Conservation (phyloP, 148 eudicot genomes). For the Rhododendron vialii region DNA sequence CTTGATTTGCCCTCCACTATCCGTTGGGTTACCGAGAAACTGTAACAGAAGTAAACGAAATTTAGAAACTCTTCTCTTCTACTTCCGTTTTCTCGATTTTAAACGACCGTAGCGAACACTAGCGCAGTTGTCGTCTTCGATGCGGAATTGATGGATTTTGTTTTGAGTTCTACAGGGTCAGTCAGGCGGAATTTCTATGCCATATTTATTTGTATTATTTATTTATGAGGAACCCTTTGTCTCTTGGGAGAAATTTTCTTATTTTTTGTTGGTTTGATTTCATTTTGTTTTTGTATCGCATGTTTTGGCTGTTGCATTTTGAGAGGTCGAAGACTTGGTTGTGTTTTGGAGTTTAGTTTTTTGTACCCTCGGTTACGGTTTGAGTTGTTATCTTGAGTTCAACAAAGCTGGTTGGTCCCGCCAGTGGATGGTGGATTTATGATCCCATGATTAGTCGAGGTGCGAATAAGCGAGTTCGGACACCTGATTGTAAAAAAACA, state of each 20-base stretch:
- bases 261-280: not conserved
- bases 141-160: not conserved
- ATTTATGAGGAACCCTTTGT: not conserved
- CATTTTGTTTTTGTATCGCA: not conserved
- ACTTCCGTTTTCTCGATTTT: not conserved
- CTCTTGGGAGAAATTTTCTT: not conserved
- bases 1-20: not conserved
- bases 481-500: not conserved
- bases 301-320: not conserved
- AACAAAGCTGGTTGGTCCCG: not conserved
- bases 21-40: slow-evolving; percentile 3
- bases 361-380: not conserved
- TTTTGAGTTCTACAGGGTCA: not conserved
- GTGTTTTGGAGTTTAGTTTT: not conserved
- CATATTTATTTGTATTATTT: not conserved
- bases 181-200: not conserved
- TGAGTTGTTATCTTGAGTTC: not conserved
- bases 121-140: not conserved
- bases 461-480: too few species aligned
- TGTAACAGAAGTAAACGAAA: not conserved
- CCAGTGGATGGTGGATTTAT: too few species aligned
- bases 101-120: not conserved
- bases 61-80: not conserved
- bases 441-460: too few species aligned
- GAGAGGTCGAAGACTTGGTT: slow-evolving; percentile 1